These are phyloP conservation scores for Scheffersomyces ergatensis DNA, from an alignment of 805 yeast genomes.

Conservation along the genomic window DNA sequence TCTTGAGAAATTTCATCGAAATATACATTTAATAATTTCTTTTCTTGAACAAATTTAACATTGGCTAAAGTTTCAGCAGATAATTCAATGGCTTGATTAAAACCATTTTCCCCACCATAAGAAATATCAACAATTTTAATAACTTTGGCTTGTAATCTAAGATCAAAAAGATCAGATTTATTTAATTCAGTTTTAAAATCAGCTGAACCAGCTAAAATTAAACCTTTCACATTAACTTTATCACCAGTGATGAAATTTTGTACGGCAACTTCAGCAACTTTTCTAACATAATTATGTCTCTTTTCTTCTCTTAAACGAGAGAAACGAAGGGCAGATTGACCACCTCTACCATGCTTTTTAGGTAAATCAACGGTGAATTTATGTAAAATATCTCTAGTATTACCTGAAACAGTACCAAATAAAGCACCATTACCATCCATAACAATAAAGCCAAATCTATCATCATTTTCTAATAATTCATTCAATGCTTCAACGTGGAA, in stretches of 20 bases:
- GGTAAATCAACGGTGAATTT: conserved; percentile 96
- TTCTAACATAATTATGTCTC: conserved; percentile 97
- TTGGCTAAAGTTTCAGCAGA: conserved; percentile 96
- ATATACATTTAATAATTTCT: conserved; percentile 86
- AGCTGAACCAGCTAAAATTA: conserved; percentile 97
- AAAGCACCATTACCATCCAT: conserved; percentile 99
- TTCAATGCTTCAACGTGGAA: conserved; percentile 97
- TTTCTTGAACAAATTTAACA: conserved; percentile 97
- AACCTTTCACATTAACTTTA: conserved; percentile 90
- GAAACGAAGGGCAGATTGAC: conserved; percentile 99
- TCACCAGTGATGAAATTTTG: conserved; percentile 95
- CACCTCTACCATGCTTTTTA: conserved; percentile 99
- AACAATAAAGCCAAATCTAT: conserved; percentile 93
- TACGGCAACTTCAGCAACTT: conserved; percentile 97
- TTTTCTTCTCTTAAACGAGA: conserved; percentile 98
- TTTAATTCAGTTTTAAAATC: conserved; percentile 95
- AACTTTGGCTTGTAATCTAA: conserved; percentile 81
- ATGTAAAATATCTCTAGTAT: conserved; percentile 93
- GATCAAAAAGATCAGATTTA: conserved; percentile 90
- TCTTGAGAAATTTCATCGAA: conserved; percentile 98
- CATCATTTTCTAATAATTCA: conserved; percentile 92
- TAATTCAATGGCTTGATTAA: conserved; percentile 97
- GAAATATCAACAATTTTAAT: conserved; percentile 94
- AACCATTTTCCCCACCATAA: conserved; percentile 99
- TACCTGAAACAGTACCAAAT: conserved; percentile 94